phyloP scores from a whole-genome alignment of 129 eudicot genomes.

The Scalesia atractyloides region DNA sequence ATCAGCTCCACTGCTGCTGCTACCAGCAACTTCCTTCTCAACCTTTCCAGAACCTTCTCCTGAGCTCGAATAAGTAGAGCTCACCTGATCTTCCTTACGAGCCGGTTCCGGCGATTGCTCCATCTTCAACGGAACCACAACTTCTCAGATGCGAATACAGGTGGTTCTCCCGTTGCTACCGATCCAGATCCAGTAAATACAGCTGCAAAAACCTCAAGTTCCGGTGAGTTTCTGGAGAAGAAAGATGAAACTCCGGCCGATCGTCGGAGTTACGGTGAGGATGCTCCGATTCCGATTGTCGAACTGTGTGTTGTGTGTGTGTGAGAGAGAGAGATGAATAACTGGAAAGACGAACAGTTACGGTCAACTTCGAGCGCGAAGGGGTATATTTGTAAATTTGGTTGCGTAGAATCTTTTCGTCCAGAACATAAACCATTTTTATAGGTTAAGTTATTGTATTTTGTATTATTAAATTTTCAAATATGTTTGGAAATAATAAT shows the following conservation, averaged over 20 bases:
- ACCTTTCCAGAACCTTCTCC: slow-evolving; percentile 42
- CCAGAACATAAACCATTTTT: slow-evolving; percentile 10
- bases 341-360: slow-evolving; percentile 18
- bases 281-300: slow-evolving; percentile 9
- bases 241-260: neutral
- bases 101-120: slow-evolving; percentile 33
- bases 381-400: slow-evolving; percentile 17
- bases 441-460: neutral
- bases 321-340: slow-evolving; percentile 18
- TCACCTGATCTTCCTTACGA: slow-evolving; percentile 17
- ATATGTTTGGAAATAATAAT: neutral
- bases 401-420: slow-evolving; percentile 11
- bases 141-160: slow-evolving; percentile 22
- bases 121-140: slow-evolving; percentile 27
- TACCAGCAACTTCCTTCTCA: slow-evolving; percentile 36
- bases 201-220: slow-evolving; percentile 2
- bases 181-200: slow-evolving; percentile 24
- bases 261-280: slow-evolving; percentile 14
- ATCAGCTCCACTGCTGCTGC: slow-evolving; percentile 17
- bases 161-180: slow-evolving; percentile 13
- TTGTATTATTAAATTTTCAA: neutral
- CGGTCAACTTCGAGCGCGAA: slow-evolving; percentile 37
- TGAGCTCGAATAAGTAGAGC: slow-evolving; percentile 30
- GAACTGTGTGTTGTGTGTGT: neutral
- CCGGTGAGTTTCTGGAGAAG: slow-evolving; percentile 2